Percentiles rank a stretch among this genome's conserved stretches.
phyloP scores from a whole-genome alignment of 2,329 filamentous ascomycete genomes.

The Pseudocercospora ulei region DNA sequence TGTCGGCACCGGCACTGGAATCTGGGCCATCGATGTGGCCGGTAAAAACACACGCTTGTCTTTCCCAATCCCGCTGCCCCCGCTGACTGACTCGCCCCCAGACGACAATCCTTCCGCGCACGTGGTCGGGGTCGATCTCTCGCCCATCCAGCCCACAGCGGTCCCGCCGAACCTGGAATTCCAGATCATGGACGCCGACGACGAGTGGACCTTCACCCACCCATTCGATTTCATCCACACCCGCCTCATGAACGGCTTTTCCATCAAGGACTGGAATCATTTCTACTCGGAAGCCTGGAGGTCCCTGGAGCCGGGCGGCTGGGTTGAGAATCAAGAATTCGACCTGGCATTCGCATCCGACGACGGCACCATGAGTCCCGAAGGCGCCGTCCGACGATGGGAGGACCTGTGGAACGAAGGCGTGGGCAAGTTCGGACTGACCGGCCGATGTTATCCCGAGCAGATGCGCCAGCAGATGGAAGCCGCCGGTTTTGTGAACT shows the following conservation, averaged over 20 bases:
- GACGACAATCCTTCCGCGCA: slow-evolving; percentile 27
- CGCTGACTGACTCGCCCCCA: neutral
- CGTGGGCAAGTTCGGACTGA: slow-evolving; percentile 23
- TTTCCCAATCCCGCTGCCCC: neutral
- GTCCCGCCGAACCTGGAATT: slow-evolving; percentile 22
- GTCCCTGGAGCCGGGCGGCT: slow-evolving; percentile 32
- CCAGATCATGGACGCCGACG: slow-evolving; percentile 22
- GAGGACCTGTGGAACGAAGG: slow-evolving; percentile 24
- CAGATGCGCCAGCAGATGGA: slow-evolving; percentile 34
- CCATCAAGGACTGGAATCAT: slow-evolving; percentile 26
- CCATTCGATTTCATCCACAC: slow-evolving; percentile 30
- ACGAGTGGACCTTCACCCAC: slow-evolving; percentile 23
- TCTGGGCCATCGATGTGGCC: slow-evolving; percentile 21
- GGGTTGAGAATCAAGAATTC: slow-evolving; percentile 38
- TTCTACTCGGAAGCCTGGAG: slow-evolving; percentile 27
- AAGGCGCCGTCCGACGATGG: slow-evolving; percentile 21
- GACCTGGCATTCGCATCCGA: slow-evolving; percentile 24
- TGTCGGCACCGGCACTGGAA: slow-evolving; percentile 42
- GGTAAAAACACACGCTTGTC: neutral
- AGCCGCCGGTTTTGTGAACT: slow-evolving; percentile 32
- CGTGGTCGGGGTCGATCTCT: slow-evolving; percentile 29
- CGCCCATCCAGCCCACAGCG: slow-evolving; percentile 28
- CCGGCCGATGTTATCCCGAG: slow-evolving; percentile 24
- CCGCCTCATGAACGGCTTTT: slow-evolving; percentile 29
- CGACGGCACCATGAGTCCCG: slow-evolving; percentile 23